Evolutionary conservation across 2,329 filamentous ascomycete species (phyloP).

Genomic region (Neonectria magnoliae): DNA sequence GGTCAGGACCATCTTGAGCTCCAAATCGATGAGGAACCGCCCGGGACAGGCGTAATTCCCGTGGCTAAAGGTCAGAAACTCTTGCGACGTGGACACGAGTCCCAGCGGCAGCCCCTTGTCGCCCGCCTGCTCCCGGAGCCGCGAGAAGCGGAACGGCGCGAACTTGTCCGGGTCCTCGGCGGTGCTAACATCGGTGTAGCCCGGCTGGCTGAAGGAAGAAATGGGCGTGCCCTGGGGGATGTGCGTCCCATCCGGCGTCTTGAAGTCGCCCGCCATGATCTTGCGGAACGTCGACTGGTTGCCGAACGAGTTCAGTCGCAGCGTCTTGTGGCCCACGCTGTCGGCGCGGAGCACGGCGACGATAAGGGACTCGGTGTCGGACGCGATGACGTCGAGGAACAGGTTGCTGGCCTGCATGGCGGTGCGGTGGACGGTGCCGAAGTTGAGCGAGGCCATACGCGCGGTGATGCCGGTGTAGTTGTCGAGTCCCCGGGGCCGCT

Average conservation of each 20-base stretch:
- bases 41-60: slow-evolving; percentile 49
- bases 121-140: slow-evolving; percentile 43
- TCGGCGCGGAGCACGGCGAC: slow-evolving; percentile 51
- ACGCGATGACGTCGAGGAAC: slow-evolving; percentile 50
- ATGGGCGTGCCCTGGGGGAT: background rate
- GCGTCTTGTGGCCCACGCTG: slow-evolving; percentile 55
- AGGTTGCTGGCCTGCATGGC: slow-evolving; percentile 52
- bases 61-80: slow-evolving; percentile 48
- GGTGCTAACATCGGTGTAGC: background rate
- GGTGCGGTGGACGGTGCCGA: slow-evolving; percentile 53
- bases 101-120: slow-evolving; percentile 25
- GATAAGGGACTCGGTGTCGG: slow-evolving; percentile 51
- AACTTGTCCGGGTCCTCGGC: background rate
- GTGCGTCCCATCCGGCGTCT: slow-evolving; percentile 36
- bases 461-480: slow-evolving; percentile 43
- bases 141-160: slow-evolving; percentile 32
- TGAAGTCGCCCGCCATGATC: slow-evolving; percentile 42
- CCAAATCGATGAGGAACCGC: slow-evolving; percentile 45
- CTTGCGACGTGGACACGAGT: slow-evolving; percentile 36
- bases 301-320: slow-evolving; percentile 49
- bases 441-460: slow-evolving; percentile 48
- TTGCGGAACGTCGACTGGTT: slow-evolving; percentile 43
- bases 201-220: background rate
- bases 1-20: slow-evolving; percentile 46
- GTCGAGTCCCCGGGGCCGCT: slow-evolving; percentile 50